Evolutionary conservation across 257 asterid genomes (phyloP).

Genomic region (Solanum piurae): DNA sequence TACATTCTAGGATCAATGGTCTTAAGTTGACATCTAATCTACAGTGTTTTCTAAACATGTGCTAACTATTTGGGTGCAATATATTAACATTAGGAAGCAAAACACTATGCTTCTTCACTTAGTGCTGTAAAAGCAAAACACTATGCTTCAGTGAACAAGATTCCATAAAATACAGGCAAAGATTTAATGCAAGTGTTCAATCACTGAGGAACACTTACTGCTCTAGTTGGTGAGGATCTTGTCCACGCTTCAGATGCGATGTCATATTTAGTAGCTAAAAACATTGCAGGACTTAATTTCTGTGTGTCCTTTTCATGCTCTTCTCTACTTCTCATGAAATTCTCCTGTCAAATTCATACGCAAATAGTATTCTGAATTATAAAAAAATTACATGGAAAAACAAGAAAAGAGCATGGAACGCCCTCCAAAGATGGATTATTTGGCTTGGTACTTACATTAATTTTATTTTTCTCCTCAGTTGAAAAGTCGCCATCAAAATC

Average conservation of each 20-base stretch:
- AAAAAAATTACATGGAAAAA: background rate
- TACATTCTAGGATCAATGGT: background rate
- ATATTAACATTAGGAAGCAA: background rate
- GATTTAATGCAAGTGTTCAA: background rate
- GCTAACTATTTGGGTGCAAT: background rate
- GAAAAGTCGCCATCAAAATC: constrained; percentile 83
- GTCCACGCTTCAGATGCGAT: constrained; percentile 88
- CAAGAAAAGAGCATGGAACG: background rate
- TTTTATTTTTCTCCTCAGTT: constrained; percentile 62
- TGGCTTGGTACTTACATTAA: constrained; percentile 38
- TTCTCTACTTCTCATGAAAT: constrained; percentile 54
- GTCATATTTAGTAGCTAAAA: constrained; percentile 76
- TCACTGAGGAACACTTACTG: constrained; percentile 38
- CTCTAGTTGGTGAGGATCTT: constrained; percentile 47
- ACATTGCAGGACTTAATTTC: constrained; percentile 59
- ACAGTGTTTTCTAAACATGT: background rate
- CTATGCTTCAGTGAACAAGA: background rate
- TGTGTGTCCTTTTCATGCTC: constrained; percentile 29
- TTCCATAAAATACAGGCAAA: background rate
- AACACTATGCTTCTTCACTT: background rate
- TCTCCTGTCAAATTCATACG: constrained; percentile 36
- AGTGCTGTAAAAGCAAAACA: background rate
- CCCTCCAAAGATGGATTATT: background rate
- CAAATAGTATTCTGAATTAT: constrained; percentile 4
- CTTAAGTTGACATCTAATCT: background rate